A percentile compares a stretch with the other conserved stretches of the same genome.
These are phyloP conservation scores for Ophiostoma populinum DNA, from an alignment of 2,329 filamentous ascomycete species.

Conservation along the genomic window DNA sequence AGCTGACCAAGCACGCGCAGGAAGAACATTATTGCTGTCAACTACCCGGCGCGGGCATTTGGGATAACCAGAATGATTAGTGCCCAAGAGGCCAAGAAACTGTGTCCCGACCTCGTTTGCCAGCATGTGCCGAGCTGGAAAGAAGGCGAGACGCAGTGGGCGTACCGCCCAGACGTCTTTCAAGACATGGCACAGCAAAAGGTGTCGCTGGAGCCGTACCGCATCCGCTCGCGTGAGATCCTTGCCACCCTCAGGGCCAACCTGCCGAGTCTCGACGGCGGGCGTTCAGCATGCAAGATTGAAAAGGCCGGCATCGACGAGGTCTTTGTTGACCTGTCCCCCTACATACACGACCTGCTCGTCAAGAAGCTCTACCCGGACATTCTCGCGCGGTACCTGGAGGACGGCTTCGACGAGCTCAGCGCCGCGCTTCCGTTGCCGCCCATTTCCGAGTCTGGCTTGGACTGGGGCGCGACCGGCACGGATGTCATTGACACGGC, in stretches of 20 bases:
- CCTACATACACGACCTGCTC: conserved; percentile 61
- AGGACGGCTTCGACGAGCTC: conserved; percentile 59
- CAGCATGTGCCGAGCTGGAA: conserved; percentile 94
- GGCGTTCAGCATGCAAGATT: conserved; percentile 31
- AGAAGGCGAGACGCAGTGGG: conserved; percentile 83
- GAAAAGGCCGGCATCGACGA: conserved; percentile 96
- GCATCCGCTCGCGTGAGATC: conserved; percentile 69
- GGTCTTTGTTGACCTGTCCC: conserved; percentile 82
- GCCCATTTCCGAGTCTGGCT: conserved; percentile 12
- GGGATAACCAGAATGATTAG: conserved; percentile 68
- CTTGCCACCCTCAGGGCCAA: conserved; percentile 59
- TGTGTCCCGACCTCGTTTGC: conserved; percentile 67
- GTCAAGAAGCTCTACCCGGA: conserved; percentile 49
- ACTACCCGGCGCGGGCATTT: conserved; percentile 74
- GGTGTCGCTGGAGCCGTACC: conserved; percentile 84
- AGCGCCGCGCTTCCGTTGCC: conserved; percentile 57
- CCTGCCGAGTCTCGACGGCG: conserved; percentile 37
- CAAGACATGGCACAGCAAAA: conserved; percentile 76
- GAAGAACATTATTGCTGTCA: conserved; percentile 89
- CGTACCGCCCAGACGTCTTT: conserved; percentile 67
- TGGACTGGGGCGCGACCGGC: conserved; percentile 10
- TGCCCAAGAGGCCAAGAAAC: conserved; percentile 63
- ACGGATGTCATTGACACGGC: conserved; percentile 8
- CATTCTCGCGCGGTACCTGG: conserved; percentile 41
- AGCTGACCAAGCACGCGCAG: conserved; percentile 19